Evolutionary conservation across 2,329 filamentous ascomycete genomes (phyloP).

Genomic region (Elsinoe batatas): DNA sequence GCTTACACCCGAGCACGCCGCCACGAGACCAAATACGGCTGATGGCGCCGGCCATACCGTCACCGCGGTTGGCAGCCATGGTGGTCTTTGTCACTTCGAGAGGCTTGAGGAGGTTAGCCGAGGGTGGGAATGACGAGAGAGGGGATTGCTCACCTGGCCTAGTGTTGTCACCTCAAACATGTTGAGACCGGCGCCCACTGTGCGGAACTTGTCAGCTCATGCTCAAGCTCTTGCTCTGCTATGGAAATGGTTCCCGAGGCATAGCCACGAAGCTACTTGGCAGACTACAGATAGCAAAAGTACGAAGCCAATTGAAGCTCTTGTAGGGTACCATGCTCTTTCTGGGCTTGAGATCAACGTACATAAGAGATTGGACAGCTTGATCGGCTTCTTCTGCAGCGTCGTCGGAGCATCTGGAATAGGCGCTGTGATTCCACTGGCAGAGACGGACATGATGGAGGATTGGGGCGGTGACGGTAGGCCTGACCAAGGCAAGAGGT

Average conservation of each 20-base stretch:
- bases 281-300: no score
- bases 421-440: slow-evolving; percentile 30
- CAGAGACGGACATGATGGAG: slow-evolving; percentile 41
- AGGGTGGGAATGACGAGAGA: not conserved
- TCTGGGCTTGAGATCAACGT: slow-evolving; percentile 25
- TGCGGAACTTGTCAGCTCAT: slow-evolving; percentile 13
- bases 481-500: slow-evolving; percentile 95
- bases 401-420: slow-evolving; percentile 43
- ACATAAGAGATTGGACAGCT: slow-evolving; percentile 96
- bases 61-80: slow-evolving; percentile 92
- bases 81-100: slow-evolving; percentile 99
- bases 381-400: slow-evolving; percentile 98
- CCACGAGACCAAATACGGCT: slow-evolving; percentile 86
- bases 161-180: slow-evolving; percentile 77
- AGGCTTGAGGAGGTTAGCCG: slow-evolving; percentile 38
- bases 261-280: no score
- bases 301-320: no score
- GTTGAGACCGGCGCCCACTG: slow-evolving; percentile 82
- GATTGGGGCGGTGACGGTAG: slow-evolving; percentile 40
- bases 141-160: slow-evolving; percentile 46
- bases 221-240: no score
- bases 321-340: not conserved
- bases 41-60: slow-evolving; percentile 75
- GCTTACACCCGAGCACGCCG: slow-evolving; percentile 87
- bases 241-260: no score